Base-by-base conservation (phyloP, 305 asterid species). In the Fraxinus dipetala region DNA sequence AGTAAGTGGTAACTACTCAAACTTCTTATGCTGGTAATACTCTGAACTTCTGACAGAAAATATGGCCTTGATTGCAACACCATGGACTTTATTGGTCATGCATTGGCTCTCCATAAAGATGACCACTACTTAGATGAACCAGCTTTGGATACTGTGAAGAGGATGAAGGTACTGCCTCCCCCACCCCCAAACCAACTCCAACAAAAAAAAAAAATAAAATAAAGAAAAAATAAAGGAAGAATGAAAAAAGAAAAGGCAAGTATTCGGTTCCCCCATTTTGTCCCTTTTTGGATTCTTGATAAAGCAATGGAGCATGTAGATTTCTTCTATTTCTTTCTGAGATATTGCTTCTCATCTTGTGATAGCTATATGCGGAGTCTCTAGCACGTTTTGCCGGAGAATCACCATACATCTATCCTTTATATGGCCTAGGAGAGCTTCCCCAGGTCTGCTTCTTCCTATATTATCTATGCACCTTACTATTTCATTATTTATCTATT, bases 381-480 rank as follows among this genome's bases (percentile, higher is more conserved):
- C 82, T 96, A 51, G 93, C 94, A 54, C 98, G 99, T 82, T 96
- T 96, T 91, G 94, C 96, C 79, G 99, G 98, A 87, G 97, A 98
- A 81, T 96, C 99, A 69, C 98, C 99, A 31, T 96, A 96, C 86
- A 94, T 96, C 87, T 96, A 96, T 79, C 99, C 99, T 74, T 76
- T 96, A 84, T 96, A 96, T 80, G 99, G 99, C 75, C 90, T 96
- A 59, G 99, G 98, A 83, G 99, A 96, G 92, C 97, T 96, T 81
- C 99, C 99, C 61, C 99, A 94, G 98, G 99, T 95, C 81, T 77
- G 86, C 51, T 78, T 78, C 63, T 76, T 79, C 45, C 43, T 77
- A 28, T 63, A 75, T 36, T 84, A 76, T 70, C 63, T 79, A 24
- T 67, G 48, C 75, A 67, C 26, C 24, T 34, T 76, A 38, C 7